Evolutionary conservation across 441 rosid species (phyloP).

Genomic region (Omphalea diandra): DNA sequence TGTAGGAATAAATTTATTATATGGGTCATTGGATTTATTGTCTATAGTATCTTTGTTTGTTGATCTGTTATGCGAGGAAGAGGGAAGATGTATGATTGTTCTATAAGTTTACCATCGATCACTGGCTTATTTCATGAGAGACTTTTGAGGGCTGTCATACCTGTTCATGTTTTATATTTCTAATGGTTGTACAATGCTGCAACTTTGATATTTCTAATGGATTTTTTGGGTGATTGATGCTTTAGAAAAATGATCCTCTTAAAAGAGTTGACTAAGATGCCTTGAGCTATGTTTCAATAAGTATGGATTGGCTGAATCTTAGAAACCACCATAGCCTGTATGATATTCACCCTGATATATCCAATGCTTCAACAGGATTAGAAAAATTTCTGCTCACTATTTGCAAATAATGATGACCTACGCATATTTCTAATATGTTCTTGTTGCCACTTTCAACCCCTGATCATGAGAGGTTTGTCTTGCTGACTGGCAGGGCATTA

Average conservation of each 20-base stretch:
- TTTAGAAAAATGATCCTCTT: not conserved
- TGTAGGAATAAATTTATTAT: not conserved
- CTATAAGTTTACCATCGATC: not conserved
- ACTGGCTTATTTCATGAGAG: not conserved
- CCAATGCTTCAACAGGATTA: not conserved
- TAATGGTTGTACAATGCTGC: not conserved
- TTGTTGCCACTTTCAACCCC: not conserved
- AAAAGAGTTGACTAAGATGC: not conserved
- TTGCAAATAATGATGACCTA: not conserved
- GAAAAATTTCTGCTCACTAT: too few species aligned
- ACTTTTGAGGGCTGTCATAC: not conserved
- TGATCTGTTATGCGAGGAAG: not conserved
- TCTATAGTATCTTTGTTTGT: not conserved
- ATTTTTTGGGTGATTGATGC: not conserved
- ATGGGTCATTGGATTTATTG: not conserved
- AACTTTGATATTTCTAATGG: not conserved
- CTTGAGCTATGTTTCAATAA: not conserved
- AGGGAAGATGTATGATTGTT: not conserved
- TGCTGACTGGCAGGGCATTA: not conserved
- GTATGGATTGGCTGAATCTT: slow-evolving; percentile 3
- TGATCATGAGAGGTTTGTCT: not conserved
- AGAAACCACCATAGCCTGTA: not conserved
- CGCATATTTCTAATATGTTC: not conserved
- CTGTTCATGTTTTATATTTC: not conserved
- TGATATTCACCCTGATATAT: not conserved